Base-by-base conservation (phyloP, 2,329 filamentous ascomycete species). In the Fusarium algeriense region DNA sequence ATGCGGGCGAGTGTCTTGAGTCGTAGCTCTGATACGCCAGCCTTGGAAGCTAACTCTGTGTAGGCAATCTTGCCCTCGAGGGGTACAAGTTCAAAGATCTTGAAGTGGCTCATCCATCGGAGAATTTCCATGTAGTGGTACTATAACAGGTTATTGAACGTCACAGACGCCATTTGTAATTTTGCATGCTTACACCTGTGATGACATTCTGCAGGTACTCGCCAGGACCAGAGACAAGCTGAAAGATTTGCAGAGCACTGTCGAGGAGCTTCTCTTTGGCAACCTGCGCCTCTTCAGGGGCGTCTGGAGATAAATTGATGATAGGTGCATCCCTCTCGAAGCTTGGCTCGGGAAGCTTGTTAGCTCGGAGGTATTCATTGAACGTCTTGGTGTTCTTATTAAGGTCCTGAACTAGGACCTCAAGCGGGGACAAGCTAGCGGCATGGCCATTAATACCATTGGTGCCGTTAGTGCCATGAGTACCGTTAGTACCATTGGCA, bases 61-160 rank as follows among this genome's bases (percentile, higher is more conserved):
- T 54, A 60, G 4, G 56, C 41, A 11, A 60, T 43, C 23, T 44
- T 54, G 1, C 56, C 48, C 1, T 54, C 46, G 6, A 59, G 13
- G 3, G 56, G 56, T 0, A 60, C 48, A 1, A 60, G 37, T 17
- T 60, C 56, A 1, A 60, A 54, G 4, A 60, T 54, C 12, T 60
- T 54, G 17, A 60, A 60, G 1, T 60, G 46, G 30, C 56, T 54
- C 56, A 60, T 60, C 56, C 56, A 60, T 34, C 56, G 56, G 0
- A 60, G 17, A 4, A 60, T 60, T 1, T 60, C 56, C 56, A 60
- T 60, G 10, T 60, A 54, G 13, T 54, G 46, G 1, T 35, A 54
- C 23, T 23, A 23, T 23, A 23, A 23, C 23, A 23, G 23, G 37
- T 59, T 1, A 59, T 1, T 14, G 0, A 20, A 17, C 28, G 13